These are phyloP conservation scores for Draba incana DNA, from an alignment of 345 rosid species.

Conservation along the genomic window DNA sequence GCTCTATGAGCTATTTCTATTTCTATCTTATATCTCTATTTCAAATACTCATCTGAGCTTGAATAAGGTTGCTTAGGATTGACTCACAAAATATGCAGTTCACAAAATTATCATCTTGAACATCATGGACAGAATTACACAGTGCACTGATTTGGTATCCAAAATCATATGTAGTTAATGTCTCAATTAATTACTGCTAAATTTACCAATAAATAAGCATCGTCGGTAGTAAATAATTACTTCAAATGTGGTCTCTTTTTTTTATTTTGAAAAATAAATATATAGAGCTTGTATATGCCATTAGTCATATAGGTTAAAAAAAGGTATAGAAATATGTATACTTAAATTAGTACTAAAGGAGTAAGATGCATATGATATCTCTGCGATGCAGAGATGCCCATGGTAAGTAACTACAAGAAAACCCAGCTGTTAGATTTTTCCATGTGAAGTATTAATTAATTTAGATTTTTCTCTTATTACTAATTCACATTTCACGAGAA, in stretches of 20 bases:
- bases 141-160: slow-evolving; percentile 32
- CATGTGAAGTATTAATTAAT: slow-evolving; percentile 24
- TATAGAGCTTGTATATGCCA: background rate
- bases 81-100: no score
- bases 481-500: slow-evolving; percentile 16
- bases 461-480: slow-evolving; percentile 6
- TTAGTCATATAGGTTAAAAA: slow-evolving; percentile 23
- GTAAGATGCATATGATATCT: slow-evolving; percentile 43
- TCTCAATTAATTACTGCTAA: background rate
- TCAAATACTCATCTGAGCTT: no score
- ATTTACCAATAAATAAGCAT: slow-evolving; percentile 7
- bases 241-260: background rate
- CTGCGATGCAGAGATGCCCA: slow-evolving; percentile 41
- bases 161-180: slow-evolving; percentile 12
- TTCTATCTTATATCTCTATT: no score
- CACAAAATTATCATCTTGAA: no score
- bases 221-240: background rate
- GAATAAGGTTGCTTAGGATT: no score
- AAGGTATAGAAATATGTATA: background rate
- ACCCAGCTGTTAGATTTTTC: slow-evolving; percentile 31
- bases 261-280: slow-evolving; percentile 2
- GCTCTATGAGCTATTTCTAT: no score
- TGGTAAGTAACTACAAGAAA: slow-evolving; percentile 32
- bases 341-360: slow-evolving; percentile 18
- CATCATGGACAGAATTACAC: slow-evolving; percentile 7